These are phyloP conservation scores for Neonectria punicea DNA, from an alignment of 2,329 filamentous ascomycete species.

Conservation along the genomic window DNA sequence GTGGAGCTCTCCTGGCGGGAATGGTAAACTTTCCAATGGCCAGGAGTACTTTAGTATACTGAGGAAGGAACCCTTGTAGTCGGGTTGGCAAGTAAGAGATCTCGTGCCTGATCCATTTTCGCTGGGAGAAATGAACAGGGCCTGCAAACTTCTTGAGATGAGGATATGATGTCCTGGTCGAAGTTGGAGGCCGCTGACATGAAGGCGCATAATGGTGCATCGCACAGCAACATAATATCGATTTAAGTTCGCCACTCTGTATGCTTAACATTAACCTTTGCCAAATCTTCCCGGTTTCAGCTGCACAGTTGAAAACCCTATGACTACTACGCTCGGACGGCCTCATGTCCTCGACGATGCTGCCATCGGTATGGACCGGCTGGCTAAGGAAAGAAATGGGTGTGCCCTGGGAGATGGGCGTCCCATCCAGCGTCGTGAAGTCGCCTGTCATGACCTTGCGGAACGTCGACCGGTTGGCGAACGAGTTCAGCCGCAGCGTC, in stretches of 20 bases:
- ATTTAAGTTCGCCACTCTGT: background rate
- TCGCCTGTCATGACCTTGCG: conserved; percentile 45
- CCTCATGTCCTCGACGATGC: background rate
- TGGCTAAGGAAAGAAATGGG: background rate
- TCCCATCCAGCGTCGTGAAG: conserved; percentile 41
- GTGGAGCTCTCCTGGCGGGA: background rate
- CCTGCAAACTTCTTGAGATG: background rate
- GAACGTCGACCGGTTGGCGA: conserved; percentile 42
- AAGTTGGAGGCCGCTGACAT: background rate
- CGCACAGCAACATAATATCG: background rate
- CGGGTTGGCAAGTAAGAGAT: background rate
- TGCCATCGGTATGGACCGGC: background rate
- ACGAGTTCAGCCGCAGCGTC: conserved; percentile 52
- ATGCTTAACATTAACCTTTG: background rate
- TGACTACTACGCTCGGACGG: background rate
- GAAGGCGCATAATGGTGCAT: background rate
- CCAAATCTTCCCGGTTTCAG: background rate
- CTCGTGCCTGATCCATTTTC: background rate
- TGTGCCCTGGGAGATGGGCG: background rate
- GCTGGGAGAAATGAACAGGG: background rate
- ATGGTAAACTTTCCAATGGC: background rate
- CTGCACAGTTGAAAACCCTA: background rate
- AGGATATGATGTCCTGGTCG: background rate
- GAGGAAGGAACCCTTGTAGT: background rate
- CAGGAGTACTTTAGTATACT: background rate